Evolutionary conservation across 345 rosid species (phyloP), one percentile per base, ranked within the genome.

Genomic region (Gossypium sturtianum): DNA sequence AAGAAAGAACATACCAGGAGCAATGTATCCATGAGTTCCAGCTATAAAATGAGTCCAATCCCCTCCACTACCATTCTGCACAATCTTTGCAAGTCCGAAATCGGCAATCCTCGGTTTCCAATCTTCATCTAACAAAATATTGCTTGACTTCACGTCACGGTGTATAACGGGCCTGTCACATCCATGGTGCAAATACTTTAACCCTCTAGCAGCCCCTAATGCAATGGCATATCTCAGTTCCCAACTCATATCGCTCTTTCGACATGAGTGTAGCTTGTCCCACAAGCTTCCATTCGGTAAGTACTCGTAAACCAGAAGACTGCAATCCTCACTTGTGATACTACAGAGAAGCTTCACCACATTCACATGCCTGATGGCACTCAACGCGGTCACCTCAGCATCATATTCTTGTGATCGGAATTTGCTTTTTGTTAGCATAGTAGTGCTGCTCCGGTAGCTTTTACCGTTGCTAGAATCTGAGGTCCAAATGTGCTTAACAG

Each of bases 71-170:
- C 76, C 84, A 22, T 83, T 74, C 81, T 85, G 88, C 70, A 89
- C 65, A 49, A 93, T 85, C 76, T 85, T 93, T 7, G 98, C 96
- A 3, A 93, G 85, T 56, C 98, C 97, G 9, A 93, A 93, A 83
- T 93, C 98, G 13, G 98, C 93, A 64, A 94, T 89, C 79, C 84
- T 86, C 0, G 97, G 93, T 78, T 83, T 90, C 93, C 93, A 90
- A n/a, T 90, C 92, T 65, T 83, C 90, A 51, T 91, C 98, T 56
- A 94, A 78, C 82, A 94, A 73, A 57, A 94, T 94, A 71, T 94
- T 94, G 65, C 96, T 94, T 0, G 94, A 91, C 81, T 91, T 94
- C 59, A 94, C 93, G 15, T 92, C 98, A 0, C 94, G 82, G 74
- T 90, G 98, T 60, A 91, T 85, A 70, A 92, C 88, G 8, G 97